Conservation (phyloP, 257 asterid species). For the Solanum lignicaule region DNA sequence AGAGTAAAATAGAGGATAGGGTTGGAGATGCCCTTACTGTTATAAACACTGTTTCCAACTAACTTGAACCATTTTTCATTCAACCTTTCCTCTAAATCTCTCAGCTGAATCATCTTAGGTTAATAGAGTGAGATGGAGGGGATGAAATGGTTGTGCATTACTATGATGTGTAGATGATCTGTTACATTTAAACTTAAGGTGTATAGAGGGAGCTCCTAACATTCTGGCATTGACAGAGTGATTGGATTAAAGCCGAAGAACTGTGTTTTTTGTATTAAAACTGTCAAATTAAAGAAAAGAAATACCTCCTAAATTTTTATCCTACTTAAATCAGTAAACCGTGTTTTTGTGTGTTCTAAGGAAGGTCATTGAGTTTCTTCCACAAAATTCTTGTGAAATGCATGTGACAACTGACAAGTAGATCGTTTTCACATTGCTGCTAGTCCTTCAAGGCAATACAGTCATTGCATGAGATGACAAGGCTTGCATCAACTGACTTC, state of each 20-base stretch:
- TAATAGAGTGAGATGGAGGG: neutral
- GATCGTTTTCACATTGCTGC: neutral
- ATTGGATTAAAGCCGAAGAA: neutral
- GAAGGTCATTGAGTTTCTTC: neutral
- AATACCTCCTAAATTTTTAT: neutral
- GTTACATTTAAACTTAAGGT: neutral
- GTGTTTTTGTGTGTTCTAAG: neutral
- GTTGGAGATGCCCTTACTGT: too few species aligned
- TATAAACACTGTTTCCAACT: neutral
- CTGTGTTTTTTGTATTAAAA: neutral
- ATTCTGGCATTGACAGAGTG: neutral
- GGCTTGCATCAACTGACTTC: neutral
- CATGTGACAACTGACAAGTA: neutral
- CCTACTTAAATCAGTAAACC: neutral
- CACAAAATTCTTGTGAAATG: neutral
- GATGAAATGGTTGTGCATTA: neutral
- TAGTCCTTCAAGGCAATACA: neutral
- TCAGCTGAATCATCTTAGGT: neutral
- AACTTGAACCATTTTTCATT: neutral
- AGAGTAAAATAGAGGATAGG: too few species aligned
- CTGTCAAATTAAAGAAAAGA: neutral
- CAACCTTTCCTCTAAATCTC: neutral
- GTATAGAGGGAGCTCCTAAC: neutral
- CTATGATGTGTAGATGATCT: neutral
- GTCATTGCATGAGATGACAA: neutral